Evolutionary conservation across 768 basidiomycete species (phyloP).

Genomic region (Tylopilus vinaceipallidus): DNA sequence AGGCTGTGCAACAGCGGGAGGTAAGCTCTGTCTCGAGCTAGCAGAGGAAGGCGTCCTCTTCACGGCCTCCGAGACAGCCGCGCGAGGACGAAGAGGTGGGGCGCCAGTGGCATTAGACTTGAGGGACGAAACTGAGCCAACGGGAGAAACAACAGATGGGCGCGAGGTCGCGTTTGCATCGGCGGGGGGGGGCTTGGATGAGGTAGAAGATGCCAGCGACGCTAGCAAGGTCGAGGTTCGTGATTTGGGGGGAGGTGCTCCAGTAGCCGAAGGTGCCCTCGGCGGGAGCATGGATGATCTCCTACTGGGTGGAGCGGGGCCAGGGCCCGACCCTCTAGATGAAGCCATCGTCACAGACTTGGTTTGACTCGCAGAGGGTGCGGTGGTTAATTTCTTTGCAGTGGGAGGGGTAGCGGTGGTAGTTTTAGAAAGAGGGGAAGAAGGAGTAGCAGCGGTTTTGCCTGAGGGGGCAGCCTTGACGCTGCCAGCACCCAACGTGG

Average conservation of each 20-base stretch:
- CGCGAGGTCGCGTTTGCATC: constrained; percentile 37
- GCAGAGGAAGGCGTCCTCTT: constrained; percentile 42
- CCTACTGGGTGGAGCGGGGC: constrained; percentile 33
- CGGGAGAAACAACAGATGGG: constrained; percentile 55
- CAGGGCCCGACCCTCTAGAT: constrained; percentile 29
- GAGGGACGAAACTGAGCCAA: constrained; percentile 47
- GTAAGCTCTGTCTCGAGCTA: constrained; percentile 42
- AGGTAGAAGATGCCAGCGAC: constrained; percentile 23
- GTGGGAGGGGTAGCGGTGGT: constrained; percentile 28
- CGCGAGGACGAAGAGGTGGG: constrained; percentile 50
- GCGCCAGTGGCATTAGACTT: constrained; percentile 37
- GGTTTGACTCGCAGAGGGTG: constrained; percentile 29
- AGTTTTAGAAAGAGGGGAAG: constrained; percentile 33
- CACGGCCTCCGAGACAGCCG: constrained; percentile 64
- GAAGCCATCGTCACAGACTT: constrained; percentile 35
- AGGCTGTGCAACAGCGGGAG: constrained; percentile 22
- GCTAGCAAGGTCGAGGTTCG: constrained; percentile 30
- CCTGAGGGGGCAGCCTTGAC: constrained; percentile 43
- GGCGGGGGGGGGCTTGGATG: constrained; percentile 17
- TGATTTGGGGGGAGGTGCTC: constrained; percentile 40
- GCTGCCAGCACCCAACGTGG: constrained; percentile 61
- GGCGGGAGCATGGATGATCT: constrained; percentile 33
- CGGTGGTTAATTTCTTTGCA: constrained; percentile 27
- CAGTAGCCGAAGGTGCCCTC: constrained; percentile 39
- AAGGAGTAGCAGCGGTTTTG: constrained; percentile 39